Evolutionary conservation across 768 basidiomycete genomes (phyloP), one percentile per base, ranked within the genome.

Genomic region (Lactarius sanguifluus): DNA sequence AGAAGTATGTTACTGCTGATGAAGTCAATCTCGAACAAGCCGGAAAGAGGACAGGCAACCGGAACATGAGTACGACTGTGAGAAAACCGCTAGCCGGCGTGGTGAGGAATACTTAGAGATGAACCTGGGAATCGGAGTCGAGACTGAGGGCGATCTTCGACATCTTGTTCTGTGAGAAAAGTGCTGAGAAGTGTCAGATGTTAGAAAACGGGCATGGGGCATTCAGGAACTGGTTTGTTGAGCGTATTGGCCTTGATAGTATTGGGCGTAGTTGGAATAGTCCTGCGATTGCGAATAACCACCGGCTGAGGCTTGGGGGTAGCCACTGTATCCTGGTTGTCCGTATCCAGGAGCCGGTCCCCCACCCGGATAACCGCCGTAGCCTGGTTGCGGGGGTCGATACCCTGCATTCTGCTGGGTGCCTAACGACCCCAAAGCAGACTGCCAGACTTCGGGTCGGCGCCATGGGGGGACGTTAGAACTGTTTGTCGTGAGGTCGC

Each of bases 401-500:
- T 86, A 87, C 36, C 77, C 68, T 69, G 83, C 80, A 71, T 85
- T 82, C 43, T 61, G 64, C 43, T 61, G 64, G 54, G 43, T 57
- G 16, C 8, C 18, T 64, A 81, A 81, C 57, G 80, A 82, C 70
- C 56, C 67, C 62, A 59, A 71, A 67, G 69, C 73, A 65, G 87
- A 85, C 70, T 88, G 86, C 92, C 92, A 94, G 62, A 87, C 86
- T 77, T 94, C 92, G 5, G 92, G 93, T 68, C 91, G 90, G 73
- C 92, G 90, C 92, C 92, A 94, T 34, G 92, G 92, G 73, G 93
- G 92, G 65, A 94, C 84, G 73, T 89, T 92, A 58, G 90, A 86
- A 64, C 91, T 90, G 50, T 83, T 83, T 15, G 79, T 79, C 9
- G 83, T 81, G 64, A 84, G 81, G 61, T 83, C 82, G 62, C 83